phyloP scores from a whole-genome alignment of 495 filamentous ascomycete genomes.

The Aspergillus egyptiacus region DNA sequence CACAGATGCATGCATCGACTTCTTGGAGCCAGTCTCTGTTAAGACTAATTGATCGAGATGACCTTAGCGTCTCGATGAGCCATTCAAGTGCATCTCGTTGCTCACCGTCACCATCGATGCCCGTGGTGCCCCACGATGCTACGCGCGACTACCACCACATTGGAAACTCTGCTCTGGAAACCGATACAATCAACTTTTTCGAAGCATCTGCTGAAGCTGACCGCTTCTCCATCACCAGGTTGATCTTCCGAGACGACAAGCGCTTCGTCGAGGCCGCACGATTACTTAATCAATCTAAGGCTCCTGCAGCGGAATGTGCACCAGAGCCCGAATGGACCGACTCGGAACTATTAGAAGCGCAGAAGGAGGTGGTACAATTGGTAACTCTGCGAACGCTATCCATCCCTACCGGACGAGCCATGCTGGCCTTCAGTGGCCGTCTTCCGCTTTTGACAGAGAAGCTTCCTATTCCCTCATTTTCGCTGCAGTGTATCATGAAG shows the following conservation, averaged over 20 bases:
- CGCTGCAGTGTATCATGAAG: conserved; percentile 79
- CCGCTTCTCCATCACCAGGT: conserved; percentile 67
- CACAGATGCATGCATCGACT: conserved; percentile 72
- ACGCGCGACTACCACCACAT: conserved; percentile 67
- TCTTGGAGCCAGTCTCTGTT: conserved; percentile 67
- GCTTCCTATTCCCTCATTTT: conserved; percentile 80
- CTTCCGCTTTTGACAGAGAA: conserved; percentile 86
- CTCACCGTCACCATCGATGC: conserved; percentile 32
- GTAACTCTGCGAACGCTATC: conserved; percentile 83
- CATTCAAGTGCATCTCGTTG: conserved; percentile 22
- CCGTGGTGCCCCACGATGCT: conserved; percentile 55
- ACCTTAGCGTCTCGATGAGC: conserved; percentile 64
- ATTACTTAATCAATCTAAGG: conserved; percentile 70
- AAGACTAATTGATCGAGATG: conserved; percentile 72
- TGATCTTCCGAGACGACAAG: conserved; percentile 87
- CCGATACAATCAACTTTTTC: conserved; percentile 53
- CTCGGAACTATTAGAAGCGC: conserved; percentile 80
- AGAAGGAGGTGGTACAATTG: conserved; percentile 80
- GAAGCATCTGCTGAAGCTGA: conserved; percentile 69
- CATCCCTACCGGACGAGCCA: conserved; percentile 73
- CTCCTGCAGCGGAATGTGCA: conserved; percentile 67
- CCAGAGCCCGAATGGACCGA: conserved; percentile 78
- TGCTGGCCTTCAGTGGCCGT: conserved; percentile 77
- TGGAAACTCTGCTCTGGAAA: conserved; percentile 56
- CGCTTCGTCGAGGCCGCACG: conserved; percentile 74